phyloP scores from a whole-genome alignment of 176 grass and related monocot species.

The Guadua angustifolia region DNA sequence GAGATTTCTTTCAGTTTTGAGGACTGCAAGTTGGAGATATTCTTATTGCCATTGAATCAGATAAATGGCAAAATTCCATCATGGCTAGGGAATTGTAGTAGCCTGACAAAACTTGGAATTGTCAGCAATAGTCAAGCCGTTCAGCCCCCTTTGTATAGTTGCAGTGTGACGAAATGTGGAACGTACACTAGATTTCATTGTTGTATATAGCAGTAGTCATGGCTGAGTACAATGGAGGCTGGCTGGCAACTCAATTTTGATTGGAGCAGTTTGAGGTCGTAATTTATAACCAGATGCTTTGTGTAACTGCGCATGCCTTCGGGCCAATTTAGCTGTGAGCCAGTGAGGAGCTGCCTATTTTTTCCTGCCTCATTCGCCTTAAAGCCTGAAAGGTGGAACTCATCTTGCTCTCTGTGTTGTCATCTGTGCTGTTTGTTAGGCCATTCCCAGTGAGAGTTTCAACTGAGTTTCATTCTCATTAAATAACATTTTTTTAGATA shows the following conservation, averaged over 20 bases:
- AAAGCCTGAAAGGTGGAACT: too few relatives aligned
- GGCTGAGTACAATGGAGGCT: background rate
- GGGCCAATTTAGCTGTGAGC: too few relatives aligned
- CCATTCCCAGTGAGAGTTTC: too few relatives aligned
- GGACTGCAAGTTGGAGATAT: slow-evolving; percentile 52
- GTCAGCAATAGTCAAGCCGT: background rate
- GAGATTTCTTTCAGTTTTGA: slow-evolving; percentile 57
- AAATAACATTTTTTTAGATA: too few relatives aligned
- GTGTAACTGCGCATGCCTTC: too few relatives aligned
- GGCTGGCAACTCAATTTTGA: background rate
- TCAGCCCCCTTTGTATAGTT: background rate
- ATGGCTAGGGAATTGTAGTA: too few relatives aligned
- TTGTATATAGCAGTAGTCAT: background rate
- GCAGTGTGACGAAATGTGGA: background rate
- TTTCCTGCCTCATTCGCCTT: too few relatives aligned
- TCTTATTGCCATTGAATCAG: slow-evolving; percentile 59
- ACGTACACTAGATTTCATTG: background rate
- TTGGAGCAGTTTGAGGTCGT: background rate
- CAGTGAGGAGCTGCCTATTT: too few relatives aligned
- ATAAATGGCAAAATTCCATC: background rate
- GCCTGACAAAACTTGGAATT: too few relatives aligned
- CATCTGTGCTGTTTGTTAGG: too few relatives aligned
- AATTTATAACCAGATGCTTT: background rate
- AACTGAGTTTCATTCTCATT: too few relatives aligned
- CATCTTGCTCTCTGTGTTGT: too few relatives aligned